Conservation (phyloP, 2,329 filamentous ascomycete species). For the Orbilia ellipsospora region DNA sequence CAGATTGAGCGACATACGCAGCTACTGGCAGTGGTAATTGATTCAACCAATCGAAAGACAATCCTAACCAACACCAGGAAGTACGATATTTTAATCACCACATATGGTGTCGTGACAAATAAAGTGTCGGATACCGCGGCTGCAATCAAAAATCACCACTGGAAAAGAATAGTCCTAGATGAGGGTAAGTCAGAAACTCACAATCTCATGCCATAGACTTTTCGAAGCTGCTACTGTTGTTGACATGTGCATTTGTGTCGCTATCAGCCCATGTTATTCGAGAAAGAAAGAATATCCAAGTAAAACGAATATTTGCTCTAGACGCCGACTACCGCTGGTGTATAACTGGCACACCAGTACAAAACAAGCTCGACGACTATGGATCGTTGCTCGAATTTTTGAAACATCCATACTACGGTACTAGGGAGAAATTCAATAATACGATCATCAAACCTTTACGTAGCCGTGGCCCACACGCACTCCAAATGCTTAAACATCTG, state of each 20-base stretch:
- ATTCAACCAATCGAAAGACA: no score
- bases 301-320: conserved; percentile 58
- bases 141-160: conserved; percentile 49
- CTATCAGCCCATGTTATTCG: conserved; percentile 63
- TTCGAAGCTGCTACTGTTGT: no score
- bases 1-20: no score
- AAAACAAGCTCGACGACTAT: conserved; percentile 64
- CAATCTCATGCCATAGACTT: no score
- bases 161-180: conserved; percentile 63
- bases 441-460: conserved; percentile 58
- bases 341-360: conserved; percentile 64
- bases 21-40: no score
- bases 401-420: conserved; percentile 58
- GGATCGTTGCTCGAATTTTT: conserved; percentile 62
- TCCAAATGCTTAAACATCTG: conserved; percentile 57
- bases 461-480: conserved; percentile 31
- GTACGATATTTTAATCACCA: no score
- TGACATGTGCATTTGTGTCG: no score
- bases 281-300: conserved; percentile 59
- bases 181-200: no score
- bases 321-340: conserved; percentile 61
- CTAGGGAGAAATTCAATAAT: conserved; percentile 55
- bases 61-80: no score
- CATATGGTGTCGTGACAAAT: no score
- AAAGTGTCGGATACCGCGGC: not conserved